Percentiles rank a stretch among this genome's conserved stretches.
These are phyloP conservation scores for Colletotrichum chrysophilum DNA, from an alignment of 2,329 filamentous ascomycete genomes.

Conservation along the genomic window DNA sequence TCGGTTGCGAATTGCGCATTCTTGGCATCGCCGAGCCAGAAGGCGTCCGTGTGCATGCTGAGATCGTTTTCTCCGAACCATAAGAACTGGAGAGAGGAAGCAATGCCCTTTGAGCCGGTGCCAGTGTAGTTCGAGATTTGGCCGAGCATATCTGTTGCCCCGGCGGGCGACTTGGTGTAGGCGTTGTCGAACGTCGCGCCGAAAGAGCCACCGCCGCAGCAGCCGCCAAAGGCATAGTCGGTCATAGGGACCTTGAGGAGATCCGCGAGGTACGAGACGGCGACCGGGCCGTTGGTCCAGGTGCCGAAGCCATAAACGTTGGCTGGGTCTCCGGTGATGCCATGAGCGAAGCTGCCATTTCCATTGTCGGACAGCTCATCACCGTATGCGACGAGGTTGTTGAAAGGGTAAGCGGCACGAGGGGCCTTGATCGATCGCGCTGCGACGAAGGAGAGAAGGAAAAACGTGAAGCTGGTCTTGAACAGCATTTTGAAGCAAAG, in stretches of 20 bases:
- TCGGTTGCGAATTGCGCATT: background rate
- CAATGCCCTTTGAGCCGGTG: background rate
- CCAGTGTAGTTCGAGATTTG: background rate
- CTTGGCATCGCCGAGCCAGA: background rate
- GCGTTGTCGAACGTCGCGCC: background rate
- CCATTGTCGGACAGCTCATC: background rate
- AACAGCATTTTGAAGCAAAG: background rate
- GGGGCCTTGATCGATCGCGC: background rate
- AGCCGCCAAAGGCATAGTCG: background rate
- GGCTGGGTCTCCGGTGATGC: background rate
- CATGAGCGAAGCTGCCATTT: background rate
- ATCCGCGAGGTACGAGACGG: conserved; percentile 3
- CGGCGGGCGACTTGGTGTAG: background rate
- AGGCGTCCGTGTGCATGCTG: background rate
- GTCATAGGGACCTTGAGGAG: background rate
- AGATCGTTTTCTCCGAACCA: background rate
- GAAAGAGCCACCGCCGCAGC: background rate
- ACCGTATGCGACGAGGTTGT: background rate
- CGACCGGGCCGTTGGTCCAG: conserved; percentile 1
- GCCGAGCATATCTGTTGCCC: background rate
- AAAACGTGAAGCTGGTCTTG: background rate
- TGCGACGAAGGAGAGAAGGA: background rate
- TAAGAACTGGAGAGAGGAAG: background rate
- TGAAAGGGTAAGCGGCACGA: background rate
- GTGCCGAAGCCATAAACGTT: conserved; percentile 1